Evolutionary conservation across 1,284 basidiomycete genomes (phyloP).

Genomic region (Apiotrichum sp.): DNA sequence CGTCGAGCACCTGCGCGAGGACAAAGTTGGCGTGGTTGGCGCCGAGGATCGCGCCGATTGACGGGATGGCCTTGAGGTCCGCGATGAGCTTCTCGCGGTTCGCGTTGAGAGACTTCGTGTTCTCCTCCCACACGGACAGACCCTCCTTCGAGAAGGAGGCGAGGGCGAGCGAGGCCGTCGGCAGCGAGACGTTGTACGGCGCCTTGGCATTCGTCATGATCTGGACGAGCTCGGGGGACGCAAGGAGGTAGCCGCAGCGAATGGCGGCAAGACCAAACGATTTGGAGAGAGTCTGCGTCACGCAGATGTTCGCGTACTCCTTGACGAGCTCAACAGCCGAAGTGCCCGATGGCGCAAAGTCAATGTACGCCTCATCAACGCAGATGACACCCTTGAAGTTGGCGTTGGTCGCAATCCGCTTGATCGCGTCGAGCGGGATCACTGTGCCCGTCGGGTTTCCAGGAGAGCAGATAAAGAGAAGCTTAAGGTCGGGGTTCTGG

Average conservation of each 20-base stretch:
- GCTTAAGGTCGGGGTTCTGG: conserved; percentile 69
- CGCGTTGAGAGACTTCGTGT: conserved; percentile 57
- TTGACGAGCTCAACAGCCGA: conserved; percentile 65
- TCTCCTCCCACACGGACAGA: conserved; percentile 60
- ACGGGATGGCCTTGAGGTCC: conserved; percentile 45
- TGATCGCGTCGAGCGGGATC: conserved; percentile 66
- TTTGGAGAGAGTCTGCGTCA: conserved; percentile 94
- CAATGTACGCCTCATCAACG: conserved; percentile 97
- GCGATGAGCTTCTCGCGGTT: conserved; percentile 57
- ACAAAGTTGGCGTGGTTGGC: conserved; percentile 90
- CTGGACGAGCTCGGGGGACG: conserved; percentile 82
- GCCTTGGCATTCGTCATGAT: conserved; percentile 95
- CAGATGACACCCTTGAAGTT: conserved; percentile 84
- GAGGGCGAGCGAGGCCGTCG: conserved; percentile 76
- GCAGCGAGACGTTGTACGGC: conserved; percentile 92
- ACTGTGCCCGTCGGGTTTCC: conserved; percentile 94
- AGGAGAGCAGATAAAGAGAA: conserved; percentile 92
- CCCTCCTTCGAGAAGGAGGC: conserved; percentile 67
- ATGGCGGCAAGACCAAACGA: conserved; percentile 94
- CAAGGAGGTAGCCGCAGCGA: conserved; percentile 80
- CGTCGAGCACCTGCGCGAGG: conserved; percentile 67
- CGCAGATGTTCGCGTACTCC: conserved; percentile 82
- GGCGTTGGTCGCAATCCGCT: conserved; percentile 69
- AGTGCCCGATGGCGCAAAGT: conserved; percentile 65
- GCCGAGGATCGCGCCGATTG: conserved; percentile 69